A percentile compares a stretch with the other conserved stretches of the same genome.
phyloP scores from a whole-genome alignment of 2,329 filamentous ascomycete genomes.

The Venturia oleaginea region DNA sequence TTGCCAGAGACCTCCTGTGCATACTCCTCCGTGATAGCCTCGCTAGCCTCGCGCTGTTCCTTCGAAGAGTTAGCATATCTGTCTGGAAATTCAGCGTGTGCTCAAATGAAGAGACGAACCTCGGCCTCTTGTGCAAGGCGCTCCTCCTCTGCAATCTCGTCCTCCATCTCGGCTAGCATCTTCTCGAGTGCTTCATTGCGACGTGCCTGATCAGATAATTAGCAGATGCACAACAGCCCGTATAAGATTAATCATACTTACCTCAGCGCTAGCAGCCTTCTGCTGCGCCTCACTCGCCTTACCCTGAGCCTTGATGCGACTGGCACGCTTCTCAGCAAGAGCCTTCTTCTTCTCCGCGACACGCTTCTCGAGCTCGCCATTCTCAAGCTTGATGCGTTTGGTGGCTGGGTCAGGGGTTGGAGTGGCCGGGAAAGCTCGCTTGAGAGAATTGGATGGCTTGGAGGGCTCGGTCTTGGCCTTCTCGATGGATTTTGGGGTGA shows the following conservation, averaged over 20 bases:
- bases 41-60: neutral
- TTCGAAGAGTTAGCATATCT: neutral
- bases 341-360: neutral
- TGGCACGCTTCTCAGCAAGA: neutral
- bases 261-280: constrained; percentile 2
- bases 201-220: neutral
- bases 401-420: constrained; percentile 3
- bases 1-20: neutral
- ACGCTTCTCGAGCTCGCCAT: neutral
- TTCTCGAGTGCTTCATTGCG: constrained; percentile 1
- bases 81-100: neutral
- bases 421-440: neutral
- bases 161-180: constrained; percentile 2
- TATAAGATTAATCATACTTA: neutral
- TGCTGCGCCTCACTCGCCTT: constrained; percentile 1
- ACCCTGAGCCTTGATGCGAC: neutral
- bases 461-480: neutral
- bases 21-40: neutral
- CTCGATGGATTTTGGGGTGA: neutral
- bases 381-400: neutral
- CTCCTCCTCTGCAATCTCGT: neutral
- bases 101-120: neutral
- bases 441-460: neutral
- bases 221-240: neutral
- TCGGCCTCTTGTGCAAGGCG: neutral